phyloP scores from a whole-genome alignment of 2,329 filamentous ascomycete genomes.

The Fusarium equiseti region DNA sequence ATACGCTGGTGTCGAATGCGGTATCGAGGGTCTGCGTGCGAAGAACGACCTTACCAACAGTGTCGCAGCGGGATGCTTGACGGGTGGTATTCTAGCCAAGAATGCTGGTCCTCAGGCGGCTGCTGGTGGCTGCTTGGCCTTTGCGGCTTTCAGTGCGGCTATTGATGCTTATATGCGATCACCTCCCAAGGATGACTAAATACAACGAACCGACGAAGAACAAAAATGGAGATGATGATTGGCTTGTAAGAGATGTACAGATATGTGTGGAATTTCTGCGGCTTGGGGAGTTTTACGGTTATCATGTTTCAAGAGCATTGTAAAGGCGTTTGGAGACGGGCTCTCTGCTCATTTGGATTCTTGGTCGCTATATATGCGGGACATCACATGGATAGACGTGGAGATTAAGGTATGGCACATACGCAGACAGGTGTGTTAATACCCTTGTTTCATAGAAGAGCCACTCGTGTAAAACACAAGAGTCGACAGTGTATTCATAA shows the following conservation, averaged over 20 bases:
- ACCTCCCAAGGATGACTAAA: conserved; percentile 74
- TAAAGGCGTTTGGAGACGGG: conserved; percentile 51
- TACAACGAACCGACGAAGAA: background rate
- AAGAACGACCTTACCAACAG: conserved; percentile 96
- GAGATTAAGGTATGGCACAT: conserved; percentile 27
- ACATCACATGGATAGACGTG: conserved; percentile 20
- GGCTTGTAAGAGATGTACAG: conserved; percentile 37
- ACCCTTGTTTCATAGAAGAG: conserved; percentile 37
- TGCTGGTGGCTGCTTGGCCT: conserved; percentile 88
- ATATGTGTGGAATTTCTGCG: conserved; percentile 36
- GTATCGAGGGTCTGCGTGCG: conserved; percentile 89
- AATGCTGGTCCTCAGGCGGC: conserved; percentile 91
- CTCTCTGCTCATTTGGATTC: conserved; percentile 46
- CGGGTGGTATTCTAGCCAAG: conserved; percentile 87
- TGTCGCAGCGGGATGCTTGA: conserved; percentile 87
- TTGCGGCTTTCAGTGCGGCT: conserved; percentile 90
- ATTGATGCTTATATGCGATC: conserved; percentile 93
- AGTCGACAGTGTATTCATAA: conserved; percentile 25
- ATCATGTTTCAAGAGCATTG: conserved; percentile 49
- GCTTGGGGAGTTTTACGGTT: conserved; percentile 45
- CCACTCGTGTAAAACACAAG: conserved; percentile 29
- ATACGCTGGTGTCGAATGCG: conserved; percentile 94
- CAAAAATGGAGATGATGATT: conserved; percentile 2
- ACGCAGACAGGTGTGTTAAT: conserved; percentile 39
- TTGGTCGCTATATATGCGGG: conserved; percentile 22